These are phyloP conservation scores for Leptomonas seymouri DNA, from an alignment of 208 protist genomes.

Conservation along the genomic window DNA sequence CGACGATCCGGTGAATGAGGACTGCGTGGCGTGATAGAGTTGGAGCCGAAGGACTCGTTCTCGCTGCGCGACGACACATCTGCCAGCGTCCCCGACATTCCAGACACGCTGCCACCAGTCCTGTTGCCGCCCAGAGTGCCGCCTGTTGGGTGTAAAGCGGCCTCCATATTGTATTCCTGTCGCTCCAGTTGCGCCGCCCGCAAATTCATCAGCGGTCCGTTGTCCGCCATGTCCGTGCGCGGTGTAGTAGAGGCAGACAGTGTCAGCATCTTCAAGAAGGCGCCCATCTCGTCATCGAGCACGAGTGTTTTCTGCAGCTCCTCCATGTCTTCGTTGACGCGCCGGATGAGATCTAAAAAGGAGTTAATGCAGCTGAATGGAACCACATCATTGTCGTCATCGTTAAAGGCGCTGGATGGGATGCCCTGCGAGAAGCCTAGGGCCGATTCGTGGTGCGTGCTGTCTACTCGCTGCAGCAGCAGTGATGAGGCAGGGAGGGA, in stretches of 20 bases:
- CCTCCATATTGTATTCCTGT: conserved; percentile 47
- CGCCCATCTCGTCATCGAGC: conserved; percentile 85
- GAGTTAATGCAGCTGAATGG: conserved; percentile 68
- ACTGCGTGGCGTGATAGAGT: background rate
- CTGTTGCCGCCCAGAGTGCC: conserved; percentile 14
- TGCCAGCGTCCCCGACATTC: background rate
- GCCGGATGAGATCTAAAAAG: conserved; percentile 49
- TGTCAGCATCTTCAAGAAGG: conserved; percentile 86
- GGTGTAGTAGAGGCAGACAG: conserved; percentile 80
- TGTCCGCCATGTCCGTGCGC: conserved; percentile 44
- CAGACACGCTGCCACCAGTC: background rate
- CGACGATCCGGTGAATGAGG: conserved; percentile 13
- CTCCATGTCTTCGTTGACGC: conserved; percentile 57
- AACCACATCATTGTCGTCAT: conserved; percentile 31
- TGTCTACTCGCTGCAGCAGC: background rate
- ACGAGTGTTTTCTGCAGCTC: conserved; percentile 62
- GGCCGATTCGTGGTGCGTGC: background rate
- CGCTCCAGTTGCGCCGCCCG: conserved; percentile 23
- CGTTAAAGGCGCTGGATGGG: conserved; percentile 13
- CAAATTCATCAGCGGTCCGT: background rate
- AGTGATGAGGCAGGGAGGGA: background rate
- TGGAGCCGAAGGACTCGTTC: background rate
- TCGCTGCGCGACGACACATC: conserved; percentile 1
- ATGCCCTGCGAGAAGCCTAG: conserved; percentile 11
- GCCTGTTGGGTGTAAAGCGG: conserved; percentile 69